Conservation (phyloP, 306 rosid species). For the Cucurbita moschata region DNA sequence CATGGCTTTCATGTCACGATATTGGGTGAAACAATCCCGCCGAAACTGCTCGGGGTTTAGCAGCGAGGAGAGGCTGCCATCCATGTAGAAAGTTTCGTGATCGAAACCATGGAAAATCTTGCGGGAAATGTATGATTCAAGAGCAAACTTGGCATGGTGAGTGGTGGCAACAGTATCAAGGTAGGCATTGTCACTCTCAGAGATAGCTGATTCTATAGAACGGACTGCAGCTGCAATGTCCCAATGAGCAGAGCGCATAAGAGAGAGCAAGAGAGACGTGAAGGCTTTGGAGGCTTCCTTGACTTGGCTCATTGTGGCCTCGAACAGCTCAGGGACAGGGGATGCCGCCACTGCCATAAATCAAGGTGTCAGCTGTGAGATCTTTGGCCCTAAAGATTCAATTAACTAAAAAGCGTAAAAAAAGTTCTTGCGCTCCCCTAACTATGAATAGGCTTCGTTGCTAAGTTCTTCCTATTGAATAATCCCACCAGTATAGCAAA, state of each 20-base stretch:
- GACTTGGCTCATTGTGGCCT: constrained; percentile 56
- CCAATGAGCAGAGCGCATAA: constrained; percentile 93
- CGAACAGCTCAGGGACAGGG: constrained; percentile 61
- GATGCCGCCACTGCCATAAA: constrained; percentile 32
- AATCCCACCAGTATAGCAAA: not conserved
- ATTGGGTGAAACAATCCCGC: constrained; percentile 72
- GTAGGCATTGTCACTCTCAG: constrained; percentile 14
- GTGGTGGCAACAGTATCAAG: constrained; percentile 15
- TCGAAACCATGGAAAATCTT: constrained; percentile 82
- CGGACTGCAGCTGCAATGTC: constrained; percentile 88
- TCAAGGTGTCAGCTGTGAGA: not conserved
- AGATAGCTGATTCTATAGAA: constrained; percentile 80
- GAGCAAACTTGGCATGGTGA: constrained; percentile 75
- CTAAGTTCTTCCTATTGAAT: not conserved
- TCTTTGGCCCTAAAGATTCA: not conserved
- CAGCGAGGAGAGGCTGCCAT: constrained; percentile 83
- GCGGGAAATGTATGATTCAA: constrained; percentile 64
- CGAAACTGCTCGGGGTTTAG: constrained; percentile 81
- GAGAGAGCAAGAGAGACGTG: constrained; percentile 62
- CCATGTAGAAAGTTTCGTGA: constrained; percentile 93
- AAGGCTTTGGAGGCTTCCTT: constrained; percentile 70
- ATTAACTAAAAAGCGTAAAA: not conserved
- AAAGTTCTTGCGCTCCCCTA: not conserved
- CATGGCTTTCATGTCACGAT: constrained; percentile 80
- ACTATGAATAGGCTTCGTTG: not conserved